Conservation (phyloP, 192 early-diverging fungal species). For the Globomyces pollinis-pini region DNA sequence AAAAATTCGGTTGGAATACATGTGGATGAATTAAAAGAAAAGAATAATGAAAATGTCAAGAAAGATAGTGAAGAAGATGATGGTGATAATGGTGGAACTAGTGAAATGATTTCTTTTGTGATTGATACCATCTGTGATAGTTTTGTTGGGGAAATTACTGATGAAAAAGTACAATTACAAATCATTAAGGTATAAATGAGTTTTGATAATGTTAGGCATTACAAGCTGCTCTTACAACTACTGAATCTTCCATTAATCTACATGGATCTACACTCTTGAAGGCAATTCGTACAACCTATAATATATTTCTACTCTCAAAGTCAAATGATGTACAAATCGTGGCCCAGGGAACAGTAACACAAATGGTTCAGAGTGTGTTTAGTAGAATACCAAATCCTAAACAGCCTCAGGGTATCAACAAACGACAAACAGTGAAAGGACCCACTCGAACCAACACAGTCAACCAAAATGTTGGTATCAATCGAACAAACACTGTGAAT, state of each 20-base stretch:
- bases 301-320: slow-evolving; percentile 76
- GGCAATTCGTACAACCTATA: slow-evolving; percentile 77
- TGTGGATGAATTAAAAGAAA: neutral
- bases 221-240: slow-evolving; percentile 68
- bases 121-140: slow-evolving; percentile 71
- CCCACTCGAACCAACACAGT: slow-evolving; percentile 2
- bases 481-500: too few species aligned
- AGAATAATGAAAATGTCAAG: slow-evolving; percentile 11
- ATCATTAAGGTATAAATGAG: slow-evolving; percentile 79
- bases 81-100: slow-evolving; percentile 14
- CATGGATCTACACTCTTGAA: slow-evolving; percentile 69
- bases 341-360: slow-evolving; percentile 78
- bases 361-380: slow-evolving; percentile 82
- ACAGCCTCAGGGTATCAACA: too few species aligned
- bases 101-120: slow-evolving; percentile 52
- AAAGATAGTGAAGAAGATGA: slow-evolving; percentile 12
- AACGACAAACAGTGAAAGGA: slow-evolving; percentile 13
- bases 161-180: slow-evolving; percentile 83
- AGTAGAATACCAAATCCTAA: slow-evolving; percentile 51
- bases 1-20: slow-evolving; percentile 5
- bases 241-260: slow-evolving; percentile 46
- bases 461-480: too few species aligned
- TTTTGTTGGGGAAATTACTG: slow-evolving; percentile 63
- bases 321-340: slow-evolving; percentile 71
- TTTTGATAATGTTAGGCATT: slow-evolving; percentile 49